Evolutionary conservation across 2,329 filamentous ascomycete species (phyloP), one percentile per base, ranked within the genome.

Genomic region (Tolypocladium capitatum): DNA sequence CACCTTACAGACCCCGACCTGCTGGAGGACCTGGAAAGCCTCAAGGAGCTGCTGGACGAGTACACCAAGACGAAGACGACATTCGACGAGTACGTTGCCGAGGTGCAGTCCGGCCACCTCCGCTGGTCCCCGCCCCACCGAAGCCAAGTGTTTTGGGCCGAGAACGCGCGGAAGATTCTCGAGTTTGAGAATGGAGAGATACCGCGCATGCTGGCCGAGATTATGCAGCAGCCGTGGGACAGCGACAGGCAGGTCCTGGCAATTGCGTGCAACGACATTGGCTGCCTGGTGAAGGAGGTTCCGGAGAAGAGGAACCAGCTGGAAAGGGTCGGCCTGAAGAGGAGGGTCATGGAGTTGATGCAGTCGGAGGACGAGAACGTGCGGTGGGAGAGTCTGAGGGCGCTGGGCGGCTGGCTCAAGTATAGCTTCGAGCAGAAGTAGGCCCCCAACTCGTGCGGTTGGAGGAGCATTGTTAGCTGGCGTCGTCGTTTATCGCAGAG

Each of bases 81-180:
- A 46, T 81, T 95, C 51, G 88, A 94, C 53, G 89, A 95, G 60
- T 95, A 95, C 63, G 81, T 88, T 6, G 86, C 85, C 48, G 90
- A 96, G 67, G 76, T 96, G 45, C 78, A 85, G 58, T 83, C 86
- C 2, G 90, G 90, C 33, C 89, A 95, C 62, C 75, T 96, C 48
- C 83, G 88, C 60, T 96, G 90, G 90, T 92, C 86, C 5, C 90
- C 90, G 30, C 89, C 90, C 35, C 90, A 96, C 68, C 83, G 86
- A 57, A 91, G 84, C 69, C 75, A 82, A 42, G 78, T 83, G 6
- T 96, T 96, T 70, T 96, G 90, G 90, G 80, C 82, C 40, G 90
- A 95, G 58, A 95, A 96, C 58, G 86, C 90, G 8, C 81, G 85
- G 49, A 84, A 83, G 59, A 94, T 96, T 53, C 72, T 95, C 49